phyloP scores from a whole-genome alignment of 1,284 basidiomycete species.

The Sphagnurus paluster region DNA sequence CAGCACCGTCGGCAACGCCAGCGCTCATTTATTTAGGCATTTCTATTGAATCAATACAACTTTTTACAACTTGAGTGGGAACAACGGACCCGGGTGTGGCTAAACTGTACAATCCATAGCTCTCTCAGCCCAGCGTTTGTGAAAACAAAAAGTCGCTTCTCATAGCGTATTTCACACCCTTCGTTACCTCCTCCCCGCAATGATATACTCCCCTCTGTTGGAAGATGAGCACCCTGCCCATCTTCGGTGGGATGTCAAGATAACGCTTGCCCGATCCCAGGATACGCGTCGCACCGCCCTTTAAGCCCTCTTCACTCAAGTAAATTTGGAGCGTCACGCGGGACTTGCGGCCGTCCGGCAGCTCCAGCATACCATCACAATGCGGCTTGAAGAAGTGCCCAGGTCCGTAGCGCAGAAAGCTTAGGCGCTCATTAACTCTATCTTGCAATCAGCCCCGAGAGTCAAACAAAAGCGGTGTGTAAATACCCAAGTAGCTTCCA shows the following conservation, averaged over 20 bases:
- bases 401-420: slow-evolving; percentile 35
- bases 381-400: slow-evolving; percentile 36
- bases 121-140: background rate
- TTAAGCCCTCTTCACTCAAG: slow-evolving; percentile 30
- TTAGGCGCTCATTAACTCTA: slow-evolving; percentile 37
- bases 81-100: background rate
- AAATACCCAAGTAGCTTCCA: slow-evolving; percentile 31
- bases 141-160: slow-evolving; percentile 35
- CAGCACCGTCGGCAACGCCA: no score
- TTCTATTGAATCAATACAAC: no score
- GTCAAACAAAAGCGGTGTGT: background rate
- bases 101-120: background rate
- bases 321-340: slow-evolving; percentile 38
- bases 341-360: slow-evolving; percentile 32
- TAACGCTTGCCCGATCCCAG: slow-evolving; percentile 16
- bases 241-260: slow-evolving; percentile 35
- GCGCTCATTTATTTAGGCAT: no score
- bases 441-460: no score
- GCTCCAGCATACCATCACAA: slow-evolving; percentile 29
- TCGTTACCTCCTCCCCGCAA: slow-evolving; percentile 34
- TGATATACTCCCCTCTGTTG: slow-evolving; percentile 33
- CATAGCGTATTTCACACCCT: slow-evolving; percentile 34
- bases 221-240: slow-evolving; percentile 38
- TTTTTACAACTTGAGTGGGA: no score
- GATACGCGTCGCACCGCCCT: slow-evolving; percentile 37